Evolutionary conservation across 805 yeast genomes (phyloP), one percentile per base, ranked within the genome.

Genomic region (Cyberlindnera lachancei): DNA sequence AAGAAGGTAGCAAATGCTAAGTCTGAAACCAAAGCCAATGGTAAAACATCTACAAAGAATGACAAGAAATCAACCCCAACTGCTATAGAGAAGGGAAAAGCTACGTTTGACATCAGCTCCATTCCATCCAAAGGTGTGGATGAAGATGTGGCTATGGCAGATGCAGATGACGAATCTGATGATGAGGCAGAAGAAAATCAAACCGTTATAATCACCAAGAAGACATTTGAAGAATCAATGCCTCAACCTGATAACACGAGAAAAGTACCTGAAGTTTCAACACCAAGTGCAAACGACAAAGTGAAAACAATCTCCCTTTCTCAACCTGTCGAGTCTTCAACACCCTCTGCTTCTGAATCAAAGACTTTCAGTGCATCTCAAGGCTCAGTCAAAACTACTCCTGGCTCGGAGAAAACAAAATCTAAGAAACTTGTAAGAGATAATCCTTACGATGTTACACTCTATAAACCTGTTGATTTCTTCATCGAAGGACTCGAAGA

Each of bases 61-160:
- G 22, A 8, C 22, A 19, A 12, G 14, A 22, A 22, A 12, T 12
- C 24, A 12, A 12, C n/a, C 3, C 2, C 24, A 22, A 12, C 24
- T 12, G n/a, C 24, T 22, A 12, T 14, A 12, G 24, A 9, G 24
- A 22, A 22, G 7, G 14, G 14, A 22, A 14, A n/a, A n/a, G n/a
- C n/a, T n/a, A n/a, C n/a, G n/a, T n/a, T n/a, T n/a, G n/a, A n/a
- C n/a, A n/a, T n/a, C n/a, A n/a, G n/a, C n/a, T n/a, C n/a, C n/a
- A n/a, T n/a, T n/a, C n/a, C n/a, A n/a, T n/a, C n/a, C n/a, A n/a
- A n/a, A n/a, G n/a, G n/a, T n/a, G n/a, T n/a, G 24, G 35, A 32
- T 12, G 27, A 19, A 15, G 35, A 32, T 27, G 31, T 27, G 17
- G 14, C 23, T n/a, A 32, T 32, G 35, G 23, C 23, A 5, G 31